Evolutionary conservation across 1,284 basidiomycete genomes (phyloP), one percentile per base, ranked within the genome.

Genomic region (Ustilago curta): DNA sequence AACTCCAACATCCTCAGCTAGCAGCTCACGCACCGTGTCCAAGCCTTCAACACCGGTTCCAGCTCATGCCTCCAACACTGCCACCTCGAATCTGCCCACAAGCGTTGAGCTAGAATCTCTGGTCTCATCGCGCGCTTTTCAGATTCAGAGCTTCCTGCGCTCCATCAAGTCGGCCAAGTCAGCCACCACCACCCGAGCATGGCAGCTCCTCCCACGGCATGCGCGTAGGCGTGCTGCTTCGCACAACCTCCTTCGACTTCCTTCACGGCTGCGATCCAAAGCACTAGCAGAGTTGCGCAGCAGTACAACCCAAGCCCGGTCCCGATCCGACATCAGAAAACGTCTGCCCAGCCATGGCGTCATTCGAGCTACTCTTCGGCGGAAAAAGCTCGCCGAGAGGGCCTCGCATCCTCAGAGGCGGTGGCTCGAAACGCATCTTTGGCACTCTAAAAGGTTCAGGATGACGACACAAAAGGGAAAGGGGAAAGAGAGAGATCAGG

Each of bases 371-470:
- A 63, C 73, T 4, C 59, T 75, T 8, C 52, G 80, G 42, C 68
- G 79, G 2, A 53, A 67, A 19, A 67, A 69, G 37, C 61, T 82
- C 6, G 59, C 64, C 0, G 55, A 64, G 16, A 67, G 82, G 3
- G 80, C 80, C 5, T 70, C 62, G 6, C 60, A 77, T 43, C 56
- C 60, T 1, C 65, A 62, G 25, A 40, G 73, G 12, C 59, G 76
- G 7, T 84, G 83, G 83, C 72, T 84, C n/a, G 83, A 84, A 50
- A 84, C 83, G 18, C 83, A 84, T 47, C 57, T 84, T 4, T 84
- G 83, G 83, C 82, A 83, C 50, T 75, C 83, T 9, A 84, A 84
- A 59, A 62, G 83, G 3, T 84, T 84, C 59, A 67, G 80, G 44
- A 84, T 84, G 83, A 72, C 78, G 3, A 68, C 63, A 1, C 72